Base-by-base conservation (phyloP, 768 basidiomycete species). In the Lactifluus piperatus region DNA sequence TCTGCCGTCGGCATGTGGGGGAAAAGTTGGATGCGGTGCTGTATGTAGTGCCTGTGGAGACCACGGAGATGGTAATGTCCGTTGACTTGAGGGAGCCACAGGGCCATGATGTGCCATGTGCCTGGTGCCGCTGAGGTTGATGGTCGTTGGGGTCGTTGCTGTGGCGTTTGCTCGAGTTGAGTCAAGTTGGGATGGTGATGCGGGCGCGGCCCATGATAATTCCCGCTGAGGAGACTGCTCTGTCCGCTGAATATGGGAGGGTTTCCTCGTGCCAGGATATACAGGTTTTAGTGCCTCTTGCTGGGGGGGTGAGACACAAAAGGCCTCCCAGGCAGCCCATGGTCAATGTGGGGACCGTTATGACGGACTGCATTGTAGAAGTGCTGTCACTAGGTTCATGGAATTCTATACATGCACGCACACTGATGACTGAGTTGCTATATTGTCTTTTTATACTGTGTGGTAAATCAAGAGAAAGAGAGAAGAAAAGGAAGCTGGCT, bases 91-190 rank as follows among this genome's bases (percentile, higher is more conserved):
- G 8, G 63, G 45, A n/a, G n/a, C n/a, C 5, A 45, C 44, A 45
- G 34, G 65, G 2, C 63, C 61, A 20, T 58, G 60, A 34, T 63
- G 61, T 13, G 54, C 57, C 36, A 34, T 63, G 61, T 13, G 54
- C 57, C 36, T 69, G 61, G 51, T 66, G 65, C 27, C 53, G 66
- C 29, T 22, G 65, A 27, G 66, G 67, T 18, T 60, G 59, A 3
- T 2, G 43, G 43, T 13, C 54, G 0, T 57, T n/a, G 9, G 3
- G 10, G 59, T n/a, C 47, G 61, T 26, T 58, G 58, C 44, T 58
- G 58, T 49, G 50, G 59, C 30, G 36, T 50, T 22, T 54, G 54
- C n/a, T 50, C 44, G 18, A 24, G 16, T 2, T 58, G 11, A n/a
- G 24, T 24, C 13, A 53, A 50, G 13, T 58, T 22, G 62, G 57